Percentiles rank a stretch among this genome's conserved stretches.
Conservation (phyloP, 192 early-diverging fungal genomes). For the Gamsiella multidivaricata region DNA sequence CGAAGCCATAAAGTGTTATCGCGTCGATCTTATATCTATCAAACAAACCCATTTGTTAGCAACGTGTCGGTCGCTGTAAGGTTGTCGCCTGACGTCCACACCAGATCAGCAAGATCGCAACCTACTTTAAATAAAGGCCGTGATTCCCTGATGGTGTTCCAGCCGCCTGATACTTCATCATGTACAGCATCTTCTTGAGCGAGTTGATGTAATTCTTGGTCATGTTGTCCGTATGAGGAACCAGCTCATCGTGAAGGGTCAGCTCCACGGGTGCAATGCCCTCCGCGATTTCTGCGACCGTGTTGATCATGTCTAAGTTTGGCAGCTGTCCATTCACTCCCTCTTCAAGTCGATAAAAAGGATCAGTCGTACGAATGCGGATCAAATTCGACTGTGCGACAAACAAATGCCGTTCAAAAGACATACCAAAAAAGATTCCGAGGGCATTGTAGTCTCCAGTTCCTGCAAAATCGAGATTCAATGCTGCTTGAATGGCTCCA, state of each 20-base stretch:
- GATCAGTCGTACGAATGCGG: neutral
- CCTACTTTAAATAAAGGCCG: constrained; percentile 74
- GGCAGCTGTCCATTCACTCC: constrained; percentile 92
- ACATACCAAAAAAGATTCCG: constrained; percentile 82
- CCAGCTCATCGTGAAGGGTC: constrained; percentile 66
- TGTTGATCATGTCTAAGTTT: constrained; percentile 92
- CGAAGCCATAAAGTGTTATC: constrained; percentile 69
- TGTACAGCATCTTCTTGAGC: constrained; percentile 60
- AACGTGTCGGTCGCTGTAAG: neutral
- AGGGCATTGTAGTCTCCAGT: constrained; percentile 69
- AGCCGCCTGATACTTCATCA: constrained; percentile 73
- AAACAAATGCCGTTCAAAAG: neutral
- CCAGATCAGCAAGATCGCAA: too few species aligned
- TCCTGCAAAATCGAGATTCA: constrained; percentile 88
- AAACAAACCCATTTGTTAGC: neutral
- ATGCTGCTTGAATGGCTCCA: constrained; percentile 87
- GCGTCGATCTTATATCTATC: constrained; percentile 82
- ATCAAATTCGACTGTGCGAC: neutral
- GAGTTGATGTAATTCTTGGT: constrained; percentile 58
- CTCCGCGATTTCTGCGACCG: constrained; percentile 69
- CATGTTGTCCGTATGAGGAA: constrained; percentile 26
- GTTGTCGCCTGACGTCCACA: neutral
- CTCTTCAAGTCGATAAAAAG: too few species aligned
- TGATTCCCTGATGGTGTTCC: constrained; percentile 77
- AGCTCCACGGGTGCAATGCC: constrained; percentile 65